Conservation (phyloP, 441 rosid species). For the Populus hybrid region DNA sequence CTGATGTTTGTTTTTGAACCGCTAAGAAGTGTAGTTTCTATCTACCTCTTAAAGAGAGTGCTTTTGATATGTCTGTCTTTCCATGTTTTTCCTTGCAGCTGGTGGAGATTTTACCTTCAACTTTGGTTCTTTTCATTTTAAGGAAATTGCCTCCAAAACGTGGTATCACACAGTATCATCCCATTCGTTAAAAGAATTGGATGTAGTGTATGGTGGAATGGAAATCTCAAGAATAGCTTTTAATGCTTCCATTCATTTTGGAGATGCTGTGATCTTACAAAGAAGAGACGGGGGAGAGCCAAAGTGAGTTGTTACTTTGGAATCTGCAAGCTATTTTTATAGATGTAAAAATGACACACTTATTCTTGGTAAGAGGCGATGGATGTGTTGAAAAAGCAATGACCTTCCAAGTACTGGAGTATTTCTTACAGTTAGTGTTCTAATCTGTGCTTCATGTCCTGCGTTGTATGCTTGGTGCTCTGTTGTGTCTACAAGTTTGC, state of each 20-base stretch:
- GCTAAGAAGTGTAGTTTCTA: neutral
- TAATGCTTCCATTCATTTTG: conserved; percentile 9
- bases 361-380: conserved; percentile 11
- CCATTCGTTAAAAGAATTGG: conserved; percentile 46
- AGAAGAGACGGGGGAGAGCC: neutral
- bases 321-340: conserved; percentile 7
- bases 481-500: neutral
- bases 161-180: conserved; percentile 73
- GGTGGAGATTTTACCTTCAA: conserved; percentile 85
- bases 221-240: conserved; percentile 4
- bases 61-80: neutral
- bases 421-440: conserved; percentile 8
- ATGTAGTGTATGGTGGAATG: neutral
- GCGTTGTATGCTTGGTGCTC: neutral
- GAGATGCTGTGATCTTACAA: neutral
- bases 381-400: conserved; percentile 16
- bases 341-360: conserved; percentile 13
- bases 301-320: neutral
- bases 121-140: conserved; percentile 76
- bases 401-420: conserved; percentile 13
- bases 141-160: conserved; percentile 90
- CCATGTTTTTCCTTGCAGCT: conserved; percentile 39
- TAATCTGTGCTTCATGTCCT: conserved; percentile 1
- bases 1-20: neutral
- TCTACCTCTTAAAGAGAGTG: neutral